Evolutionary conservation across 2,329 filamentous ascomycete genomes (phyloP).

Genomic region (Diaporthe capsici): DNA sequence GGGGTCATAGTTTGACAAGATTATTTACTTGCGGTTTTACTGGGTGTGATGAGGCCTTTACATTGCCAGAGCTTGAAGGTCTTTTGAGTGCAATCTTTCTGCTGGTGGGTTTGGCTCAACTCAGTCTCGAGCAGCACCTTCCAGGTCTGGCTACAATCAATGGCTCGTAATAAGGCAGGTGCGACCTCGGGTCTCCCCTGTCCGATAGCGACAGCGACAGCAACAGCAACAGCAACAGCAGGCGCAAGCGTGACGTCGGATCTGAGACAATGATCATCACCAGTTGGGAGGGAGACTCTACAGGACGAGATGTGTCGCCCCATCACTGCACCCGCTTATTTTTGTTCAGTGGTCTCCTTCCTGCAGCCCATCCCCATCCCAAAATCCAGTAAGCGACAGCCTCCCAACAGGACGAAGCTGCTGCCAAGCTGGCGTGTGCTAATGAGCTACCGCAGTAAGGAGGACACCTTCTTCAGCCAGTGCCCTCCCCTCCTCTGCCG

Average conservation of each 20-base stretch:
- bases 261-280: constrained; percentile 11
- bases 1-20: constrained; percentile 7
- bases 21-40: not conserved
- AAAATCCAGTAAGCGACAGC: constrained; percentile 9
- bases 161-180: not conserved
- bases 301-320: not conserved
- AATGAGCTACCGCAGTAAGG: not conserved
- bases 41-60: not conserved
- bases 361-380: not conserved
- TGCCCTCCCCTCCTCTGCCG: not conserved
- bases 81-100: not conserved
- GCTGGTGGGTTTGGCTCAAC: not conserved
- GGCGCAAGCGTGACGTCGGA: constrained; percentile 17
- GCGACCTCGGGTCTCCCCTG: not conserved
- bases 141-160: not conserved
- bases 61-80: not conserved
- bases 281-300: not conserved
- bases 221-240: not conserved
- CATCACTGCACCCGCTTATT: not conserved
- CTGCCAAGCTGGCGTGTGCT: constrained; percentile 8
- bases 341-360: not conserved
- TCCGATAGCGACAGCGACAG: not conserved
- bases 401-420: not conserved
- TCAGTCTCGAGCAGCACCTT: not conserved
- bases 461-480: constrained; percentile 11